Evolutionary conservation across 1,284 basidiomycete species (phyloP), one percentile per base, ranked within the genome.

Genomic region (Gastroboletus turbinatus): DNA sequence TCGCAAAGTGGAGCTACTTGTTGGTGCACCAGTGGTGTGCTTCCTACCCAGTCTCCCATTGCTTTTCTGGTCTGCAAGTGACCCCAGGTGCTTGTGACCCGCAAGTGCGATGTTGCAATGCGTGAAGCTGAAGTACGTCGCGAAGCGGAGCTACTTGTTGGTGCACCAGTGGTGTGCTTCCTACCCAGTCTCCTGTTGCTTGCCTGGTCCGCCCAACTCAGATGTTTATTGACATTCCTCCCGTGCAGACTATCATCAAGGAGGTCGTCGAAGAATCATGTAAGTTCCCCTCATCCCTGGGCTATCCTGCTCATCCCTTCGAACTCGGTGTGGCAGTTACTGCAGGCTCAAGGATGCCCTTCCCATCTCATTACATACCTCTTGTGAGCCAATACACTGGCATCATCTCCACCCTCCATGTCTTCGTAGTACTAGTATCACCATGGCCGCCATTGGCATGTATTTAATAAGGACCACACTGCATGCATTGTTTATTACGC

Each of bases 71-170:
- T n/a, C n/a, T n/a, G n/a, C n/a, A 92, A 91, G 67, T 85, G 90
- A 39, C 83, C 87, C 0, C 87, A 91, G 61, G 85, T 84, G 19
- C 82, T 92, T 59, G 82, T 92, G 43, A 77, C 87, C 52, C 85
- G 90, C 29, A 90, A 92, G 72, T 80, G 82, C 57, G 78, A 83
- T 39, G 85, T 92, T 50, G 90, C 90, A 36, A 71, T 82, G 58
- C 88, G 90, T 53, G 90, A 92, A 68, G 87, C 88, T 1, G 90
- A 92, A 62, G 90, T 90, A 33, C 86, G 87, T 59, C 88, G 90
- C 50, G 90, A 92, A 67, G 90, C 90, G 21, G 90, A 92, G 61
- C 70, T 92, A 36, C 81, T 92, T 40, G 85, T 82, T 36, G 89
- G 87, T 53, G 86, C 88, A 5, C 89, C 90, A 89, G 87, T 30